Conservation (phyloP, 1,284 basidiomycete genomes). For the Puccinia triticina region DNA sequence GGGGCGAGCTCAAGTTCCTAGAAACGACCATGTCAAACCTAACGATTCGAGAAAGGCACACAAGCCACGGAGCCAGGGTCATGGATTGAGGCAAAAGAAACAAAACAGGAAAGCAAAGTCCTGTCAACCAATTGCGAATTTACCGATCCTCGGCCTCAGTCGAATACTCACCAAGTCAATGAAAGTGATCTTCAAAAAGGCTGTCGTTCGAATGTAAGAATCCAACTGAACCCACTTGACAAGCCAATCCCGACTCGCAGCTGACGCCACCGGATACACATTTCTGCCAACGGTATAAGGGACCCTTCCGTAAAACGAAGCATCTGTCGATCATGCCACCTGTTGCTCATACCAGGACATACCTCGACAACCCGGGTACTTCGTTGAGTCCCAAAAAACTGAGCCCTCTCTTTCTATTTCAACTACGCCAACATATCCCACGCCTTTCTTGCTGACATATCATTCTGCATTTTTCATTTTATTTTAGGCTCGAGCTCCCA, state of each 20-base stretch:
- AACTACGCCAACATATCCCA: no score
- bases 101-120: not conserved
- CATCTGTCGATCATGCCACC: conserved; percentile 43
- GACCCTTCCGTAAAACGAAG: conserved; percentile 38
- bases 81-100: not conserved
- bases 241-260: not conserved
- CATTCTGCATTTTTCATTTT: not conserved
- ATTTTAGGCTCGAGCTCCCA: conserved; percentile 26
- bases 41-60: not conserved
- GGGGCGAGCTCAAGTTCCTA: not conserved
- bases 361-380: conserved; percentile 14
- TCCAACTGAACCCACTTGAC: not conserved
- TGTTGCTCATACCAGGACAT: conserved; percentile 30
- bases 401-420: no score
- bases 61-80: not conserved
- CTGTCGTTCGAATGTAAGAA: conserved; percentile 45
- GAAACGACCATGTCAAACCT: not conserved
- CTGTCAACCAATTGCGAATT: conserved; percentile 5
- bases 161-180: conserved; percentile 28
- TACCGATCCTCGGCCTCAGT: conserved; percentile 41
- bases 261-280: not conserved
- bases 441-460: not conserved
- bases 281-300: not conserved
- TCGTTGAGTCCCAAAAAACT: conserved; percentile 7
- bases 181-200: conserved; percentile 39